Base-by-base conservation (phyloP, 805 yeast genomes). In the Myxozyma udenii region DNA sequence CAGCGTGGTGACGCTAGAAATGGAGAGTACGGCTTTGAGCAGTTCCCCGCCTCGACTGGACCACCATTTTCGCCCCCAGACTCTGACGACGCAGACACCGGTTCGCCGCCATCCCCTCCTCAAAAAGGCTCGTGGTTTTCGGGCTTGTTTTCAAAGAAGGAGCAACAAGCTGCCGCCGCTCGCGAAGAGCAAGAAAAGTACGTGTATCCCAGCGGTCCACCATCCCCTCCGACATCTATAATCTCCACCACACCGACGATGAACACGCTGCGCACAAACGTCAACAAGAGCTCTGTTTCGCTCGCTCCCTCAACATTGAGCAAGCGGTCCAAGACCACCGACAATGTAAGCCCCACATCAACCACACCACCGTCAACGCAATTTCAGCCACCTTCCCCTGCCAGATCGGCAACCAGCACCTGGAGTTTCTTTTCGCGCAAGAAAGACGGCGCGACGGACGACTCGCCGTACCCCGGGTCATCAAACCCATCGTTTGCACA, bases 211-310 rank as follows among this genome's bases (percentile, higher is more conserved):
- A 53, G 44, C 23, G 46, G 54, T 2, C 60, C 58, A 4, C 60
- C 58, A 7, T 55, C 60, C 2, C 60, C 60, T 23, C 60, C 60
- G 12, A 53, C 54, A 19, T 55, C 60, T 11, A 40, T 55, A 21
- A 9, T 48, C 23, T 54, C 58, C 19, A 45, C 57, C 3, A 23
- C 60, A 2, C 38, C 54, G 6, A 28, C 60, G 11, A 35, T 50
- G 4, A 42, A 18, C 30, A 55, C 60, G 9, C 24, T 54, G n/a
- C 50, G 58, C 7, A 50, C 47, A 24, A 54, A 54, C 18, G 60
- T 55, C 21, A 50, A 41, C 36, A 58, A 41, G 24, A 45, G 46
- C 38, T 23, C 50, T 3, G n/a, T 44, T 5, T 55, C 60, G 16
- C 36, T 53, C 18, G n/a, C 50, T 6, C 28, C 28, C 2, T 35